Conservation (phyloP, 495 filamentous ascomycete genomes). For the Annulohypoxylon maeteangense region DNA sequence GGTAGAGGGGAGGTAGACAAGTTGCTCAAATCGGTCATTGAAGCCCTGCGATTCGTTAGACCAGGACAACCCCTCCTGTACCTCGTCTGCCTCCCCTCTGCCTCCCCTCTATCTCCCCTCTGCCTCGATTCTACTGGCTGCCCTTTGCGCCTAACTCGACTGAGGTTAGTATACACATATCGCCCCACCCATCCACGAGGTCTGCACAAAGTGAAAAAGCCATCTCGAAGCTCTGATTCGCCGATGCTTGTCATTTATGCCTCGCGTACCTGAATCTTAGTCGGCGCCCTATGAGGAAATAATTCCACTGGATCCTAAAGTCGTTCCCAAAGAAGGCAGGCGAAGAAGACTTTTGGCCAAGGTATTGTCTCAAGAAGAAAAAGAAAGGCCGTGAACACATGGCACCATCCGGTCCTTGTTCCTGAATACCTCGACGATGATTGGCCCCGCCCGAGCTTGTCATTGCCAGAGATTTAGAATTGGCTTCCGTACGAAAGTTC, state of each 20-base stretch:
- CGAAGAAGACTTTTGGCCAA: conserved; percentile 30
- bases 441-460: conserved; percentile 19
- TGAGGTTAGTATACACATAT: conserved; percentile 35
- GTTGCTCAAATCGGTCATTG: conserved; percentile 15
- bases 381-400: conserved; percentile 39
- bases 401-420: conserved; percentile 35
- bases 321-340: conserved; percentile 36
- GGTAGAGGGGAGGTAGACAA: conserved; percentile 13
- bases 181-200: conserved; percentile 41
- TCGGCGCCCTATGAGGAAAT: conserved; percentile 20
- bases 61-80: conserved; percentile 32
- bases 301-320: conserved; percentile 3
- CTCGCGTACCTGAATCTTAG: conserved; percentile 45
- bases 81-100: conserved; percentile 1
- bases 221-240: conserved; percentile 32
- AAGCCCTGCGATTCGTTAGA: conserved; percentile 33
- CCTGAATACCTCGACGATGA: conserved; percentile 27
- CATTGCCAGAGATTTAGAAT: conserved; percentile 11
- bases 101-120: background rate
- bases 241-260: conserved; percentile 31
- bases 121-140: conserved; percentile 3
- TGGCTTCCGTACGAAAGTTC: background rate
- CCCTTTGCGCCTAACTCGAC: conserved; percentile 26
- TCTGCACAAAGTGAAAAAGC: conserved; percentile 2
- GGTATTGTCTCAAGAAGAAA: conserved; percentile 30